Conservation (phyloP, 768 basidiomycete species). For the Boletus rufocinnamomeus region DNA sequence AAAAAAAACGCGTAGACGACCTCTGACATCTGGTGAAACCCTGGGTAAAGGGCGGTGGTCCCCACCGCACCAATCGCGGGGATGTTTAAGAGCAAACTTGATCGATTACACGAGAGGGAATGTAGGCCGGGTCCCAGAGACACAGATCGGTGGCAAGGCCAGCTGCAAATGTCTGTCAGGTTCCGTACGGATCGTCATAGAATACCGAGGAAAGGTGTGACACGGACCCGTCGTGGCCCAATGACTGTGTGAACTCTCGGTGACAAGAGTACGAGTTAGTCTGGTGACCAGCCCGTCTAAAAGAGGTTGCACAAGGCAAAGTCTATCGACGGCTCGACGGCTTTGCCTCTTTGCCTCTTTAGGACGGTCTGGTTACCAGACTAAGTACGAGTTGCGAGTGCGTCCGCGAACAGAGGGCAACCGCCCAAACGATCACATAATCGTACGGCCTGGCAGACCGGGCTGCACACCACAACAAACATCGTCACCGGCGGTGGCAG, state of each 20-base stretch:
- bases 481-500: not conserved
- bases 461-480: not conserved
- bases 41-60: not conserved
- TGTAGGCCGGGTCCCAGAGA: not conserved
- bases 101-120: not conserved
- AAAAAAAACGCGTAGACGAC: not conserved
- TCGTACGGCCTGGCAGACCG: not conserved
- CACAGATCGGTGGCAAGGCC: not conserved
- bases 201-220: not conserved
- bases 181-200: not conserved
- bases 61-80: no score
- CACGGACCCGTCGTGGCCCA: not conserved
- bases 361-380: no score
- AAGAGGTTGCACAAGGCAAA: no score
- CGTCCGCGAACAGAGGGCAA: not conserved
- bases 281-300: no score
- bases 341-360: no score
- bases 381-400: not conserved
- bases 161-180: not conserved
- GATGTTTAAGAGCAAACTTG: not conserved
- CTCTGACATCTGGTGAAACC: not conserved
- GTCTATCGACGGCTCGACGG: no score
- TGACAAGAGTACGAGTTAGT: not conserved
- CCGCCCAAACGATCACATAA: not conserved
- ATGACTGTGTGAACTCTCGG: not conserved